Conservation (phyloP, 805 yeast species). For the Kazachstania psychrophila region DNA sequence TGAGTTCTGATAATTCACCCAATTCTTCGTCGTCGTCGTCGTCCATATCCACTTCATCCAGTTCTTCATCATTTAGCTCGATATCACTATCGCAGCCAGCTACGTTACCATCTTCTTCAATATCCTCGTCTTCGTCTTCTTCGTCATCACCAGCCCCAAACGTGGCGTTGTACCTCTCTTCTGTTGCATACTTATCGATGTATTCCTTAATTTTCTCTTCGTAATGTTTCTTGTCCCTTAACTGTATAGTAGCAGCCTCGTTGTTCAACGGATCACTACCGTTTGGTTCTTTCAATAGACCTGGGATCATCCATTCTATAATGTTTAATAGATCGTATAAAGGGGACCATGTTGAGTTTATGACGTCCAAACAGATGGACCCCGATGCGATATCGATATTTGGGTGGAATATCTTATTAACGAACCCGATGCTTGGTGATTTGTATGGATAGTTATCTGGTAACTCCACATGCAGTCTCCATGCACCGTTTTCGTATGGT, state of each 20-base stretch:
- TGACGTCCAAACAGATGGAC: constrained; percentile 89
- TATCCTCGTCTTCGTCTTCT: constrained; percentile 40
- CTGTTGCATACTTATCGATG: constrained; percentile 59
- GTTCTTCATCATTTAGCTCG: constrained; percentile 7
- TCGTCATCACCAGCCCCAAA: constrained; percentile 43
- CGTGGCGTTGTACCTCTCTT: constrained; percentile 30
- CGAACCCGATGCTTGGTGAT: constrained; percentile 91
- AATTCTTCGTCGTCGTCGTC: constrained; percentile 9
- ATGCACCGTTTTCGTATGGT: constrained; percentile 80
- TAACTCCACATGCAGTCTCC: constrained; percentile 87
- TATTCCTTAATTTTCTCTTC: constrained; percentile 61
- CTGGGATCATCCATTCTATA: constrained; percentile 89
- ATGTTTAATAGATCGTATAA: constrained; percentile 88
- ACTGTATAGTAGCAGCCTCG: constrained; percentile 74
- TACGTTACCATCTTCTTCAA: constrained; percentile 26
- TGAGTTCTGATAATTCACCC: constrained; percentile 18
- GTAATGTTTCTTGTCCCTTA: constrained; percentile 58
- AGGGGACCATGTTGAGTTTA: constrained; percentile 97
- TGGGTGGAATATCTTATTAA: constrained; percentile 87
- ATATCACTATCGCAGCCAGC: constrained; percentile 26
- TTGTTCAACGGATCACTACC: constrained; percentile 90
- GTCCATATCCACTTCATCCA: constrained; percentile 14
- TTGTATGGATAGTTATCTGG: constrained; percentile 95
- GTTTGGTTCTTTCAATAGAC: constrained; percentile 81
- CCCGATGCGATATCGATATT: constrained; percentile 88